Evolutionary conservation across 2,329 filamentous ascomycete species (phyloP).

Genomic region (Podosphaera fusca): DNA sequence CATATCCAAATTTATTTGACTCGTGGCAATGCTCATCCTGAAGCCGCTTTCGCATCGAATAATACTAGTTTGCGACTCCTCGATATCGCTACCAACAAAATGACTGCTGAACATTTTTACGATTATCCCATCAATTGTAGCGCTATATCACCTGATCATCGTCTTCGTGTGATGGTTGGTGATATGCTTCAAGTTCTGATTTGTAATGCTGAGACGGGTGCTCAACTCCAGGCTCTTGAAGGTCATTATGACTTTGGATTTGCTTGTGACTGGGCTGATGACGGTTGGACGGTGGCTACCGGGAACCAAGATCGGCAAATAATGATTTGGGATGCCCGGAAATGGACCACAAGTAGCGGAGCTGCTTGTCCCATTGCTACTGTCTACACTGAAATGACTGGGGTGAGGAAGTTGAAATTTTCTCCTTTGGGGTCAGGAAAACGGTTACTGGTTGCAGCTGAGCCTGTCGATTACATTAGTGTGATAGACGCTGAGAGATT

Average conservation of each 20-base stretch:
- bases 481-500: conserved; percentile 46
- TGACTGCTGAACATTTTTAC: conserved; percentile 32
- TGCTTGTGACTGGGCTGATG: conserved; percentile 57
- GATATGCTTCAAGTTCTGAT: conserved; percentile 44
- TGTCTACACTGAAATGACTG: conserved; percentile 41
- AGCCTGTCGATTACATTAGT: conserved; percentile 52
- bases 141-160: conserved; percentile 45
- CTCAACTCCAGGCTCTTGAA: conserved; percentile 29
- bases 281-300: conserved; percentile 54
- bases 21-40: conserved; percentile 26
- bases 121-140: conserved; percentile 47
- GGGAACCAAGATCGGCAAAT: conserved; percentile 53
- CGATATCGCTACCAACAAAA: conserved; percentile 33
- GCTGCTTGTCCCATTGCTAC: conserved; percentile 25
- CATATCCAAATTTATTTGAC: conserved; percentile 34
- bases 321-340: conserved; percentile 54
- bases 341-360: conserved; percentile 34
- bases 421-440: conserved; percentile 46
- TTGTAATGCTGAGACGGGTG: conserved; percentile 42
- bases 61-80: conserved; percentile 34
- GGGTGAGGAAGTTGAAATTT: conserved; percentile 46
- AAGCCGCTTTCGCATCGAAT: conserved; percentile 39
- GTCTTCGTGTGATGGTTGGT: conserved; percentile 50
- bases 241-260: conserved; percentile 53
- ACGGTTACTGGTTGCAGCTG: conserved; percentile 44